Conservation (phyloP, 805 yeast genomes). For the Cyberlindnera lachancei region DNA sequence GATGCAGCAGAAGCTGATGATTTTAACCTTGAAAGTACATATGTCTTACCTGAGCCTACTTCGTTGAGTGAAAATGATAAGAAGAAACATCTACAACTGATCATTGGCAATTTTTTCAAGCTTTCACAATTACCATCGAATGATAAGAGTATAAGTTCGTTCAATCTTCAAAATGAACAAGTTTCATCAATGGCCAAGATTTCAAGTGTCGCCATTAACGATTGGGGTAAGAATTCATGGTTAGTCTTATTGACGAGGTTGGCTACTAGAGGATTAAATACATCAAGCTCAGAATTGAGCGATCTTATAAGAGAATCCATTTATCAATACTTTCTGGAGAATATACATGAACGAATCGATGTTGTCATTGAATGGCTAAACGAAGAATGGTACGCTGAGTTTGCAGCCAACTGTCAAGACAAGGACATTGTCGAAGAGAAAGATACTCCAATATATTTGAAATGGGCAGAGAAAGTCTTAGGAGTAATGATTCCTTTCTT, state of each 20-base stretch:
- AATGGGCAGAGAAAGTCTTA: constrained; percentile 64
- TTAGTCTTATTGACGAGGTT: constrained; percentile 63
- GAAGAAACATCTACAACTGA: constrained; percentile 45
- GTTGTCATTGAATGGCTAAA: constrained; percentile 85
- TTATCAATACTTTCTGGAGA: constrained; percentile 64
- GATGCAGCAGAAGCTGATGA: constrained; percentile 26
- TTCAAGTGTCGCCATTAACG: constrained; percentile 29
- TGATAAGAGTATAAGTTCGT: constrained; percentile 14
- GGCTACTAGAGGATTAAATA: constrained; percentile 72
- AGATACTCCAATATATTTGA: constrained; percentile 47
- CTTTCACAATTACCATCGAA: constrained; percentile 30
- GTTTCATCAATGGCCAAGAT: constrained; percentile 19
- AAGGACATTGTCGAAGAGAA: constrained; percentile 15
- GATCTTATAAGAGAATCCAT: constrained; percentile 62
- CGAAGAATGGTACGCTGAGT: constrained; percentile 84
- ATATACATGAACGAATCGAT: constrained; percentile 66
- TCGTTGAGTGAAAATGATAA: constrained; percentile 46
- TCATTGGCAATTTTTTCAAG: constrained; percentile 52
- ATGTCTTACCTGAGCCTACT: constrained; percentile 52
- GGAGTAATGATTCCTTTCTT: constrained; percentile 79
- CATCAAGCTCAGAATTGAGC: constrained; percentile 37
- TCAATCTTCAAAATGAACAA: constrained; percentile 14
- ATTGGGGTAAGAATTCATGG: constrained; percentile 72
- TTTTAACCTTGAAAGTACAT: constrained; percentile 35
- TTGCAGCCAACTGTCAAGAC: constrained; percentile 20